A percentile compares a stretch with the other conserved stretches of the same genome.
Evolutionary conservation across 768 basidiomycete genomes (phyloP).

Genomic region (Tulasnella sp.): DNA sequence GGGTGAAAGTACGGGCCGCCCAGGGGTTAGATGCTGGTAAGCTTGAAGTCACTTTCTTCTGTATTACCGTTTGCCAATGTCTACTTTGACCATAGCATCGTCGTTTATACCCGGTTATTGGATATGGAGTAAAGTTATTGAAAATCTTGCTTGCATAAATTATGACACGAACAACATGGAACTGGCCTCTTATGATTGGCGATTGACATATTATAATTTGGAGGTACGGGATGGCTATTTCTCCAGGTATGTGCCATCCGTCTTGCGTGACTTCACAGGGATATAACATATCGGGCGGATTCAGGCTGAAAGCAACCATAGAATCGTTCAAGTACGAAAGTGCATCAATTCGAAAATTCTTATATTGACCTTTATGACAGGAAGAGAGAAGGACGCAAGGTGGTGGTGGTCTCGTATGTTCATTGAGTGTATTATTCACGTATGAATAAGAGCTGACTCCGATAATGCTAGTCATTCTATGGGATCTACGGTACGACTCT

Average conservation of each 20-base stretch:
- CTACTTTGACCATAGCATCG: conserved; percentile 8
- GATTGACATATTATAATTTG: conserved; percentile 74
- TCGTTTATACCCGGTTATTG: conserved; percentile 69
- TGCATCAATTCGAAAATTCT: neutral
- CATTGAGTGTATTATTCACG: neutral
- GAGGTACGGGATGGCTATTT: conserved; percentile 88
- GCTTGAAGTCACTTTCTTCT: conserved; percentile 25
- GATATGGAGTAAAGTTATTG: conserved; percentile 91
- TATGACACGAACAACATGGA: conserved; percentile 86
- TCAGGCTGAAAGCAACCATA: conserved; percentile 15
- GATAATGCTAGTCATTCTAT: conserved; percentile 50
- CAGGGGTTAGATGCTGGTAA: conserved; percentile 84
- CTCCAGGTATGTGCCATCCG: conserved; percentile 41
- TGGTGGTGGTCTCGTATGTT: conserved; percentile 48
- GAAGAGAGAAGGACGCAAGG: conserved; percentile 56
- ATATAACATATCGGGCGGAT: neutral
- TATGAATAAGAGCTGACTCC: neutral
- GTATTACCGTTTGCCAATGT: conserved; percentile 14
- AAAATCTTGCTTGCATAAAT: conserved; percentile 84
- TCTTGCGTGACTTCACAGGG: neutral
- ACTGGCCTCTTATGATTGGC: conserved; percentile 85
- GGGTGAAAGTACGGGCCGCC: conserved; percentile 76
- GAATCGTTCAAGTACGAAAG: conserved; percentile 13
- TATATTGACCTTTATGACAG: conserved; percentile 27
- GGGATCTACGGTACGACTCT: conserved; percentile 53